Conservation (phyloP, 345 rosid genomes). For the Tarenaya hassleriana region DNA sequence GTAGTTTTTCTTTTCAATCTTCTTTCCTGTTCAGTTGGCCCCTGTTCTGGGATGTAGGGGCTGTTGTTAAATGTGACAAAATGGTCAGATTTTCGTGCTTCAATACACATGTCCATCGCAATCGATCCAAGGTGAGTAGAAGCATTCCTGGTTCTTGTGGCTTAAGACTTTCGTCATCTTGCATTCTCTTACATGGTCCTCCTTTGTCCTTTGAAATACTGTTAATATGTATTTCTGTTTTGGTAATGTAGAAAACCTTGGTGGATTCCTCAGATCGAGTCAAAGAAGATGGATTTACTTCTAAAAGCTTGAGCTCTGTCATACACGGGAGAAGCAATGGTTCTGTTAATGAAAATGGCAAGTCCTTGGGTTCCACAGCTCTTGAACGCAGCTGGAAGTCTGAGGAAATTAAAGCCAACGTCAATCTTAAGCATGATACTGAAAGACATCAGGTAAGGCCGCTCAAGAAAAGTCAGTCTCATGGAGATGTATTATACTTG, state of each 20-base stretch:
- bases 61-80: constrained; percentile 20
- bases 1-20: constrained; percentile 17
- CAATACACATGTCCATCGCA: constrained; percentile 42
- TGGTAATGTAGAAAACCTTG: constrained; percentile 37
- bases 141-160: constrained; percentile 17
- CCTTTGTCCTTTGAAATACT: constrained; percentile 29
- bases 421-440: constrained; percentile 20
- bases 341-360: constrained; percentile 25
- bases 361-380: constrained; percentile 29
- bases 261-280: constrained; percentile 36
- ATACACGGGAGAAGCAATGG: constrained; percentile 26
- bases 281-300: constrained; percentile 26
- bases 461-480: constrained; percentile 70
- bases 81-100: constrained; percentile 98
- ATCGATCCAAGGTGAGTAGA: constrained; percentile 57
- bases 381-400: constrained; percentile 45
- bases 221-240: constrained; percentile 26
- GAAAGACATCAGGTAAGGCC: constrained; percentile 19
- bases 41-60: constrained; percentile 22
- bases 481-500: constrained; percentile 50
- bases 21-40: not conserved
- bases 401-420: constrained; percentile 39
- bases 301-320: constrained; percentile 29
- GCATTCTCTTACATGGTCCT: constrained; percentile 16
- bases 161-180: constrained; percentile 8